Evolutionary conservation across 2,329 filamentous ascomycete genomes (phyloP).

Genomic region (Ascochyta rabiei): DNA sequence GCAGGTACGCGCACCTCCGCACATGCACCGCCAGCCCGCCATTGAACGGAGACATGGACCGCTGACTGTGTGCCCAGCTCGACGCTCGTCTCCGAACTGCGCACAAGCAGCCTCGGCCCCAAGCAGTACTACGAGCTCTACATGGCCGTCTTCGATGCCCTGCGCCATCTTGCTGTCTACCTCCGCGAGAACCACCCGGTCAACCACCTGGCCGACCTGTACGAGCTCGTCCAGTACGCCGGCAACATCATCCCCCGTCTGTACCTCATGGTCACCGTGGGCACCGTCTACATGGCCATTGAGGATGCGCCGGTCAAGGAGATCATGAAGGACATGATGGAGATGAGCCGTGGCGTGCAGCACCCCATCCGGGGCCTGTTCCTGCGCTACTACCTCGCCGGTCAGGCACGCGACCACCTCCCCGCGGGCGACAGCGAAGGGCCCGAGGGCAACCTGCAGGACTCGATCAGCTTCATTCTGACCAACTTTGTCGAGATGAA

Average conservation of each 20-base stretch:
- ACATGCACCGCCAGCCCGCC: conserved; percentile 1
- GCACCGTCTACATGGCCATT: conserved; percentile 98
- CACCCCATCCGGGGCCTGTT: conserved; percentile 96
- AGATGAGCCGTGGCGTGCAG: conserved; percentile 98
- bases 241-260: conserved; percentile 96
- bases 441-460: conserved; percentile 92
- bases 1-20: conserved; percentile 70
- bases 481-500: conserved; percentile 99
- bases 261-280: conserved; percentile 99
- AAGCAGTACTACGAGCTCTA: conserved; percentile 99
- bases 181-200: conserved; percentile 96
- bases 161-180: conserved; percentile 95
- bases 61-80: conserved; percentile 65
- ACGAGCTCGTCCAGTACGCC: conserved; percentile 97
- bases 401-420: conserved; percentile 88
- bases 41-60: conserved; percentile 3
- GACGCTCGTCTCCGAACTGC: conserved; percentile 95
- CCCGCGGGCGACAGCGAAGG: conserved; percentile 84
- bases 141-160: conserved; percentile 97
- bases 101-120: conserved; percentile 94
- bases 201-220: conserved; percentile 96
- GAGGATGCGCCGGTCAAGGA: conserved; percentile 98
- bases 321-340: conserved; percentile 99
- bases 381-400: conserved; percentile 92
- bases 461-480: conserved; percentile 96